These are phyloP conservation scores for Vanrija pseudolonga DNA, from an alignment of 1,284 basidiomycete genomes.

Conservation along the genomic window DNA sequence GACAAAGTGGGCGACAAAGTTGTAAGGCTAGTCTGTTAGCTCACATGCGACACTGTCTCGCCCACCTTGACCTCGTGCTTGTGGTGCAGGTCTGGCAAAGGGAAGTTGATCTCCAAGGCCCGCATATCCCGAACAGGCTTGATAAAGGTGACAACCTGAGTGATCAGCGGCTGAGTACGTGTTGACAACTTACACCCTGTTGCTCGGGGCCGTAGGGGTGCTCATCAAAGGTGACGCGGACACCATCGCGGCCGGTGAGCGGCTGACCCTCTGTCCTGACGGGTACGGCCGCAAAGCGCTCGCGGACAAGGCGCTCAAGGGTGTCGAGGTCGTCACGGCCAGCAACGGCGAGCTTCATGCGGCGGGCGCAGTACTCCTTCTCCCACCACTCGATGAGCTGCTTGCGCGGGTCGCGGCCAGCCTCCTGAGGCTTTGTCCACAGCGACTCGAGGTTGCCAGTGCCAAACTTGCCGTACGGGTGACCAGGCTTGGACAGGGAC, in stretches of 20 bases:
- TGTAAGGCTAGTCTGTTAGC: conserved; percentile 58
- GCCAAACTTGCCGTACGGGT: conserved; percentile 88
- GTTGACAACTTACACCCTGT: conserved; percentile 61
- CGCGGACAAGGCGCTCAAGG: conserved; percentile 44
- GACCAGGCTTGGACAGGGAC: conserved; percentile 71
- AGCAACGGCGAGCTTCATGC: conserved; percentile 88
- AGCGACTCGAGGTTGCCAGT: conserved; percentile 85
- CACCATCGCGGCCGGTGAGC: conserved; percentile 38
- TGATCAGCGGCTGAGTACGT: conserved; percentile 5
- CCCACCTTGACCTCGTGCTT: conserved; percentile 67
- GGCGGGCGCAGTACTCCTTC: conserved; percentile 85
- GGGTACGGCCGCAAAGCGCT: conserved; percentile 42
- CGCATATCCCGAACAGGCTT: conserved; percentile 91
- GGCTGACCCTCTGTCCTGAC: conserved; percentile 38
- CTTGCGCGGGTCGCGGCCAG: conserved; percentile 80
- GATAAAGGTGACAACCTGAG: conserved; percentile 73
- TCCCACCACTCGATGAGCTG: conserved; percentile 94
- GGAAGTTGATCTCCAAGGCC: conserved; percentile 81
- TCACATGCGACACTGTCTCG: not conserved
- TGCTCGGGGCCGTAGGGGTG: conserved; percentile 72
- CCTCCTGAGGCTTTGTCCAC: conserved; percentile 56
- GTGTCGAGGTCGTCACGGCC: conserved; percentile 66
- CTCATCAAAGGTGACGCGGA: conserved; percentile 59
- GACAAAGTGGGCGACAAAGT: conserved; percentile 79
- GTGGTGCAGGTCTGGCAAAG: conserved; percentile 75